Evolutionary conservation across 2,329 filamentous ascomycete genomes (phyloP), one percentile per base, ranked within the genome.

Genomic region (Epichloe baconii): DNA sequence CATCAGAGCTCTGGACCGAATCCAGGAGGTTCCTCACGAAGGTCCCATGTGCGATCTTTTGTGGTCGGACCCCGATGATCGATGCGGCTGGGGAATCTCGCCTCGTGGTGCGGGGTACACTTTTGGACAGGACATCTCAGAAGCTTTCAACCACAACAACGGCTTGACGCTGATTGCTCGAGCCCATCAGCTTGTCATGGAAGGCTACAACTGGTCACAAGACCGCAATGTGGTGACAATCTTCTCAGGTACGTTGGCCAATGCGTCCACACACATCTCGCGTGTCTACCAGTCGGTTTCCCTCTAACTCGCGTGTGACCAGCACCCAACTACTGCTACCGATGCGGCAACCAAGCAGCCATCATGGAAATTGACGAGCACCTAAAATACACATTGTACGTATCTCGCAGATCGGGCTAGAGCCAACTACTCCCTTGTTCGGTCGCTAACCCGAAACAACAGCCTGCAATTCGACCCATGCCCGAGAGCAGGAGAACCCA

Each of bases 281-380:
- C 6, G 17, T 8, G 6, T 26, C 15, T 40, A 12, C 4, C 10
- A 6, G 19, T 11, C 8, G 23, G 14, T 2, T 12, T 4, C 47
- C 14, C 14, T 14, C 50, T 51, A 26, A 47, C 36, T 23, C 54
- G 50, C 47, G 21, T 46, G 23, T 37, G 40, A 21, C 21, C 64
- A 82, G 86, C 86, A 50, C 86, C 86, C 56, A 91, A 91, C 70
- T 98, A 98, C 77, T 98, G 91, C 76, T 97, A 98, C 78, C 82
- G 93, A 68, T 98, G 93, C 66, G 93, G 93, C 66, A 98, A 98
- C 72, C 93, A 97, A 72, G 93, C 93, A 52, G 93, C 93, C n/a
- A 97, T 98, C 69, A 98, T 98, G 93, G 93, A 97, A 72, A 98
- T 98, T 69, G 93, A 97, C 59, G 93, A 98, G 73, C 90, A 97